phyloP scores from a whole-genome alignment of 2,329 filamentous ascomycete species.

The Neofusicoccum cordaticola region DNA sequence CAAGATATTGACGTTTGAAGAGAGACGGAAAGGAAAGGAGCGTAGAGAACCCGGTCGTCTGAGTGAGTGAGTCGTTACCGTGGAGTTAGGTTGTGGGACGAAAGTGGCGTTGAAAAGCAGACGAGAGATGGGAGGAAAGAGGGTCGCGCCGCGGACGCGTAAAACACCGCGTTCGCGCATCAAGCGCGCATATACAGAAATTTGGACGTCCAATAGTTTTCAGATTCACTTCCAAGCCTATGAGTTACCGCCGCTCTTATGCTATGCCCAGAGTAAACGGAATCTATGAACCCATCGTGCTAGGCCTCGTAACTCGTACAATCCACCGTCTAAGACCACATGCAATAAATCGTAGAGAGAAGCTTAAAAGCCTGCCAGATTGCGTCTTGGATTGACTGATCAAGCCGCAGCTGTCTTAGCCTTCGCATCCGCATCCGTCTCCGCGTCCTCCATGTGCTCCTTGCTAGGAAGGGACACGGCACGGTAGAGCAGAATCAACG shows the following conservation, averaged over 20 bases:
- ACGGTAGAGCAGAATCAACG: conserved; percentile 75
- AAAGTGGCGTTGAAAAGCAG: too few species aligned
- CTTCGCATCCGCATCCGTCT: not conserved
- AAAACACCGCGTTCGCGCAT: not conserved
- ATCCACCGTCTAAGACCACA: conserved; percentile 6
- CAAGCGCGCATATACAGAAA: too few species aligned
- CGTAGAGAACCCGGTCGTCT: not conserved
- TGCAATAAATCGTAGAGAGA: not conserved
- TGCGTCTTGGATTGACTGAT: not conserved
- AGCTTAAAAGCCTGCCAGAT: not conserved
- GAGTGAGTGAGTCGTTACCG: not conserved
- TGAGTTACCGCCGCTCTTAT: not conserved
- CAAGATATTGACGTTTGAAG: not conserved
- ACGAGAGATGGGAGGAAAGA: not conserved
- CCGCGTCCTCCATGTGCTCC: conserved; percentile 10
- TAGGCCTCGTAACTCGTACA: conserved; percentile 16
- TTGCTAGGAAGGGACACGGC: conserved; percentile 54
- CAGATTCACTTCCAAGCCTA: not conserved
- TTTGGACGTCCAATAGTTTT: not conserved
- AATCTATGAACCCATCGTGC: conserved; percentile 11
- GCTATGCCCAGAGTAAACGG: conserved; percentile 4
- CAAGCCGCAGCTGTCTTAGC: not conserved
- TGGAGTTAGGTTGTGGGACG: too few species aligned
- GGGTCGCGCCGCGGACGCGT: not conserved
- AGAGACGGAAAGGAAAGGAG: not conserved